phyloP scores from a whole-genome alignment of 2,329 filamentous ascomycete species.

The Beauveria bassiana region DNA sequence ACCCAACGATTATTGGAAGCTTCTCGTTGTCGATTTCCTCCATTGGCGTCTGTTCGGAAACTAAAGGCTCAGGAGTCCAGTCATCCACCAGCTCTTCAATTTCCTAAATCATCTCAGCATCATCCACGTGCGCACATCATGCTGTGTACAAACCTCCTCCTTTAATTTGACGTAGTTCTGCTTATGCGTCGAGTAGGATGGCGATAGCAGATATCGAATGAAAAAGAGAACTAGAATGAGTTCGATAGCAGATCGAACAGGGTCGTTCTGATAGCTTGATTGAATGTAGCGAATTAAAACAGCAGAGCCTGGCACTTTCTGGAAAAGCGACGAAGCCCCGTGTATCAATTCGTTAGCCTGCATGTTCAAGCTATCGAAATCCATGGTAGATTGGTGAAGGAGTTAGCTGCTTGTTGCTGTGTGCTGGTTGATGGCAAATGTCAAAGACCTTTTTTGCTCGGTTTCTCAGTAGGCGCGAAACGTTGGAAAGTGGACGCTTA shows the following conservation, averaged over 20 bases:
- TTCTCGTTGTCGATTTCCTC: slow-evolving; percentile 81
- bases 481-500: neutral
- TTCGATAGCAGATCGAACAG: slow-evolving; percentile 87
- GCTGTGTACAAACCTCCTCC: slow-evolving; percentile 50
- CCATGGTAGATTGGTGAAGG: slow-evolving; percentile 37
- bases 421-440: neutral
- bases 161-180: slow-evolving; percentile 82
- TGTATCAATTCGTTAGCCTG: slow-evolving; percentile 43
- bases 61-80: slow-evolving; percentile 90
- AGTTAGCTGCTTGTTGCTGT: neutral
- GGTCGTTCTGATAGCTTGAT: slow-evolving; percentile 96
- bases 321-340: slow-evolving; percentile 59
- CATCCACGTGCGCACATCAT: neutral
- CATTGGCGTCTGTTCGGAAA: slow-evolving; percentile 61
- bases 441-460: neutral
- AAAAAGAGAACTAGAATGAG: slow-evolving; percentile 92
- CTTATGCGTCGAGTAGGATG: slow-evolving; percentile 86
- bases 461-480: neutral
- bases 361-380: slow-evolving; percentile 52
- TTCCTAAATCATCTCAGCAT: slow-evolving; percentile 46
- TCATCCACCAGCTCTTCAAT: slow-evolving; percentile 96
- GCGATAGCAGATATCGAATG: slow-evolving; percentile 83
- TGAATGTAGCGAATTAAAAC: slow-evolving; percentile 93
- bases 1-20: slow-evolving; percentile 83
- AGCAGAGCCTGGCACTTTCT: slow-evolving; percentile 86